These are phyloP conservation scores for Metschnikowia borealis DNA, from an alignment of 805 yeast species.

Conservation along the genomic window DNA sequence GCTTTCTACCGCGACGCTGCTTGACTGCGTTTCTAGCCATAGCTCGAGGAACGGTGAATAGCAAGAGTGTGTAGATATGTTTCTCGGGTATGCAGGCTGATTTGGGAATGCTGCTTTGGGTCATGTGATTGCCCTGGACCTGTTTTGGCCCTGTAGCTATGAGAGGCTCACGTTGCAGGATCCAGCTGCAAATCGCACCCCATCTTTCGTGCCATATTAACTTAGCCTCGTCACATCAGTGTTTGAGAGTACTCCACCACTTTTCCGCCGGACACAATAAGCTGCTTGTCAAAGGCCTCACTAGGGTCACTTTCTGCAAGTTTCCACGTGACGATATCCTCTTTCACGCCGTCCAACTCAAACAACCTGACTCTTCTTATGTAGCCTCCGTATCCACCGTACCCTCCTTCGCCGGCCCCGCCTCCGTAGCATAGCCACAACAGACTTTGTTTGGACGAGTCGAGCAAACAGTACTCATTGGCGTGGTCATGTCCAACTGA, in stretches of 20 bases:
- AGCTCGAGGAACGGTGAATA: too few relatives aligned
- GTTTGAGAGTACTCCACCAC: conserved; percentile 2
- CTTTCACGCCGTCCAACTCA: conserved; percentile 53
- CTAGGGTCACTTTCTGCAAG: conserved; percentile 56
- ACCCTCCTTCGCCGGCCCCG: conserved; percentile 91
- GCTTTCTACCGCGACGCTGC: not conserved
- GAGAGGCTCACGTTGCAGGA: too few relatives aligned
- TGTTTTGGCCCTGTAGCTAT: too few relatives aligned
- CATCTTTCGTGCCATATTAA: not conserved
- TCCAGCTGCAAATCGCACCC: not conserved
- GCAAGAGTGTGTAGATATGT: too few relatives aligned
- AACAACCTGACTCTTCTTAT: conserved; percentile 74
- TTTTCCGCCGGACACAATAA: conserved; percentile 23
- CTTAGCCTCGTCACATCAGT: not conserved
- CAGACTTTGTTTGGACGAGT: conserved; percentile 34
- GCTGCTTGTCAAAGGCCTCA: conserved; percentile 46
- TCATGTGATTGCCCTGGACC: not conserved
- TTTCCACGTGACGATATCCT: conserved; percentile 66
- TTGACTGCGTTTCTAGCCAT: too few relatives aligned
- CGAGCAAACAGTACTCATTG: conserved; percentile 81
- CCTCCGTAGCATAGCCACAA: conserved; percentile 95
- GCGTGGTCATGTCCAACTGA: conserved; percentile 95
- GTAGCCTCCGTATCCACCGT: conserved; percentile 88
- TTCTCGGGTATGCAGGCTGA: too few relatives aligned
- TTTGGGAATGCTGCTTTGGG: too few relatives aligned